Conservation (phyloP, 139 green algal species). For the Tetraselmis chui region DNA sequence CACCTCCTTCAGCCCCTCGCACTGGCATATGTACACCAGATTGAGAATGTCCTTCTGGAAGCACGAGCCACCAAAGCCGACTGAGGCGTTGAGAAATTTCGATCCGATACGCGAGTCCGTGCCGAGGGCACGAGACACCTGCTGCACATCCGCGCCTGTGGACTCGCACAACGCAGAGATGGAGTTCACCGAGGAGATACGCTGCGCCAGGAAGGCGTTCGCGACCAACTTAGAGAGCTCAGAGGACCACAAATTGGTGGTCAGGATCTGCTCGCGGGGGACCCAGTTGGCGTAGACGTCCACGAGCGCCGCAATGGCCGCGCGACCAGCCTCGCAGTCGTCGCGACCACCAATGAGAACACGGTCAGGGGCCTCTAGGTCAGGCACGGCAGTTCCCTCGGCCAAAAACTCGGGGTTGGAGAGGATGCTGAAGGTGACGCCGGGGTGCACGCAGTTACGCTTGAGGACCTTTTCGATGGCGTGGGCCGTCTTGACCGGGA, state of each 20-base stretch:
- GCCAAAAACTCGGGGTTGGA: slow-evolving; percentile 83
- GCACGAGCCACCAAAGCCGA: slow-evolving; percentile 57
- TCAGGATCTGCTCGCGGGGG: slow-evolving; percentile 41
- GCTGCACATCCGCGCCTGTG: slow-evolving; percentile 5
- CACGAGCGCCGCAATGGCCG: slow-evolving; percentile 11
- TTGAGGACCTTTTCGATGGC: slow-evolving; percentile 58
- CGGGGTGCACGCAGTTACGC: slow-evolving; percentile 53
- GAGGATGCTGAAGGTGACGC: slow-evolving; percentile 25
- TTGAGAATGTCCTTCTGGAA: slow-evolving; percentile 69
- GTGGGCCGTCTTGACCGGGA: slow-evolving; percentile 56
- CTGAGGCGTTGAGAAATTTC: slow-evolving; percentile 47
- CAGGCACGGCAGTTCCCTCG: slow-evolving; percentile 20
- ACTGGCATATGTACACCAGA: slow-evolving; percentile 40
- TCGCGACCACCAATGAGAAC: slow-evolving; percentile 23
- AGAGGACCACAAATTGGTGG: slow-evolving; percentile 41
- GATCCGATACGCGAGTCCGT: slow-evolving; percentile 43
- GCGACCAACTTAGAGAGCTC: slow-evolving; percentile 55
- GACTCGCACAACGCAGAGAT: slow-evolving; percentile 52
- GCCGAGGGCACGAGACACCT: slow-evolving; percentile 25
- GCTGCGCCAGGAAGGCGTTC: slow-evolving; percentile 47
- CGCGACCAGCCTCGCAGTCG: slow-evolving; percentile 24
- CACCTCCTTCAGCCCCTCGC: slow-evolving; percentile 40
- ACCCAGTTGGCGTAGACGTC: slow-evolving; percentile 49
- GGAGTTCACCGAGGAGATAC: slow-evolving; percentile 57
- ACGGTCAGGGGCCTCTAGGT: slow-evolving; percentile 40